Evolutionary conservation across 768 basidiomycete species (phyloP).

Genomic region (Phylloporus sp.): DNA sequence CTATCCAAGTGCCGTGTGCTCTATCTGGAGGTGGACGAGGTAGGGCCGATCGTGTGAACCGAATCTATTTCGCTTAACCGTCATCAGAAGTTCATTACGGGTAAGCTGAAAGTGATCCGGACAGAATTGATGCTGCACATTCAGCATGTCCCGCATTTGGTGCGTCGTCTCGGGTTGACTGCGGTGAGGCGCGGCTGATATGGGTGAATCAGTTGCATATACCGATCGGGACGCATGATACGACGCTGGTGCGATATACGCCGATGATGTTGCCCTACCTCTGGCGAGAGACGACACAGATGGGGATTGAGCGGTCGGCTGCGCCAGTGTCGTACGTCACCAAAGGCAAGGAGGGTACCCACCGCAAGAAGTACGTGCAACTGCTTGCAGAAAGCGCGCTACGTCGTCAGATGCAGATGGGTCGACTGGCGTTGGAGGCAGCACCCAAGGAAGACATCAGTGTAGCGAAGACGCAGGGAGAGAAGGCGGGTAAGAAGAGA

Average conservation of each 20-base stretch:
- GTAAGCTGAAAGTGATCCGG: conserved; percentile 21
- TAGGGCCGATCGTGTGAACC: neutral
- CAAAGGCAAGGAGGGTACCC: neutral
- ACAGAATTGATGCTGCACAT: conserved; percentile 10
- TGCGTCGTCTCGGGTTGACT: neutral
- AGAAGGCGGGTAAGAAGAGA: conserved; percentile 4
- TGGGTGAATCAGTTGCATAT: conserved; percentile 7
- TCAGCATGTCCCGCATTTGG: conserved; percentile 15
- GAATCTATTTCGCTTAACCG: neutral
- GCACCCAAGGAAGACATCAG: neutral
- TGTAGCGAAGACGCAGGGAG: neutral
- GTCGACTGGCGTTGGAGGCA: conserved; percentile 2
- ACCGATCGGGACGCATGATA: conserved; percentile 14
- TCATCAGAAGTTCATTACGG: conserved; percentile 9
- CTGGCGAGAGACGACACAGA: conserved; percentile 12
- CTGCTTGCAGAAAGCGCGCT: conserved; percentile 18
- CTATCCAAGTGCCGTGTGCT: conserved; percentile 18
- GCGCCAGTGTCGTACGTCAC: neutral
- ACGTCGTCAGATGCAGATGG: conserved; percentile 16
- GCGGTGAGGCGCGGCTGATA: neutral
- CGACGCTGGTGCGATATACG: conserved; percentile 14
- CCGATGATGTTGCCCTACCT: conserved; percentile 13
- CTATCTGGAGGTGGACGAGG: conserved; percentile 24
- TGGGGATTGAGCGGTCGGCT: neutral
- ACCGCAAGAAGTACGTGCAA: conserved; percentile 17